These are phyloP conservation scores for Lathyrus aphaca DNA, from an alignment of 306 rosid species.

Conservation along the genomic window DNA sequence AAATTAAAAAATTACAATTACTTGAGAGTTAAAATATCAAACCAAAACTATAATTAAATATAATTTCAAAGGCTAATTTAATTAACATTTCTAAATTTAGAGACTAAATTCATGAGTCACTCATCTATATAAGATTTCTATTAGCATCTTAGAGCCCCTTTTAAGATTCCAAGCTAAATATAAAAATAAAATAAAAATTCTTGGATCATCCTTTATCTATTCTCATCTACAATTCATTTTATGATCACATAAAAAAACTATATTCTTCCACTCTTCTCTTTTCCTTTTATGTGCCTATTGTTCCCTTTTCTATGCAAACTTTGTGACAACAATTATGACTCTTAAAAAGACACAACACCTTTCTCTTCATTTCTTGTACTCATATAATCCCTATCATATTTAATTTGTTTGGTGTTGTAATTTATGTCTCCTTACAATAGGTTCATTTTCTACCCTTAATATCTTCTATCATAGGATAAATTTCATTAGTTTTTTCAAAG, in stretches of 20 bases:
- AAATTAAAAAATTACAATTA: too few species aligned
- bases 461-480: slow-evolving; percentile 28
- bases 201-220: slow-evolving; percentile 1
- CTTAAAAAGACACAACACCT: slow-evolving; percentile 23
- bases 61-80: neutral
- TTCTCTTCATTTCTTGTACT: slow-evolving; percentile 37
- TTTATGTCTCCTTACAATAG: slow-evolving; percentile 9
- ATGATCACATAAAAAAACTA: slow-evolving; percentile 42
- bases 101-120: neutral
- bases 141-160: slow-evolving; percentile 40
- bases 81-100: neutral
- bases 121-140: slow-evolving; percentile 5
- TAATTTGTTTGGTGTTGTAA: slow-evolving; percentile 31
- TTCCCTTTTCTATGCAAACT: slow-evolving; percentile 53
- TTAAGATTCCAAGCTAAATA: slow-evolving; percentile 34
- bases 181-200: neutral
- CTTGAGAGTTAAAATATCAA: too few species aligned
- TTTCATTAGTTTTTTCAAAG: slow-evolving; percentile 18
- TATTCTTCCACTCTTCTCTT: slow-evolving; percentile 40
- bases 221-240: slow-evolving; percentile 41
- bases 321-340: slow-evolving; percentile 68
- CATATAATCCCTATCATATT: slow-evolving; percentile 33
- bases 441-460: slow-evolving; percentile 29
- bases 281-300: slow-evolving; percentile 39
- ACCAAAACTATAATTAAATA: neutral